These are phyloP conservation scores for Leptographium flavum DNA, from an alignment of 2,329 filamentous ascomycete genomes.

Conservation along the genomic window DNA sequence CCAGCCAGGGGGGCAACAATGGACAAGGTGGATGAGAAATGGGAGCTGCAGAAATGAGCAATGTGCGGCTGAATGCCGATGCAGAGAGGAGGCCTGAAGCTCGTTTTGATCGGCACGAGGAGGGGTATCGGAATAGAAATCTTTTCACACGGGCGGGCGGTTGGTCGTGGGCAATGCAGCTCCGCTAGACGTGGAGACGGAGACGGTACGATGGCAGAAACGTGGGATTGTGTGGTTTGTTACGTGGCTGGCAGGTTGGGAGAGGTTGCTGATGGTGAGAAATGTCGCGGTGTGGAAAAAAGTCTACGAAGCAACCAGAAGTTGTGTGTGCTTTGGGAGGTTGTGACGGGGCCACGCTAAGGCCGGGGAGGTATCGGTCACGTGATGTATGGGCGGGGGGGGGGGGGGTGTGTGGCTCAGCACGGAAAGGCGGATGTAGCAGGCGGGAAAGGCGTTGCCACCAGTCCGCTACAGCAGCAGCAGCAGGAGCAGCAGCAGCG, in stretches of 20 bases:
- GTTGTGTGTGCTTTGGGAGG: not conserved
- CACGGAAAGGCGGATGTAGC: not conserved
- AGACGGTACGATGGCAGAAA: not conserved
- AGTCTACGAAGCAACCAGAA: not conserved
- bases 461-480: too few species aligned
- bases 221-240: not conserved
- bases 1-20: not conserved
- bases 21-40: not conserved
- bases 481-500: too few species aligned
- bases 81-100: too few species aligned
- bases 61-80: too few species aligned
- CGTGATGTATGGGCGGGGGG: too few species aligned
- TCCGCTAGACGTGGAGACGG: too few species aligned
- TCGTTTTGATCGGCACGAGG: too few species aligned
- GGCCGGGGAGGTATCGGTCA: too few species aligned
- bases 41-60: too few species aligned
- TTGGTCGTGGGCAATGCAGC: too few species aligned
- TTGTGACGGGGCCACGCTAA: not conserved
- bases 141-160: too few species aligned
- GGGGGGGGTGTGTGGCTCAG: not conserved
- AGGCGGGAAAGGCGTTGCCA: not conserved
- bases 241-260: not conserved
- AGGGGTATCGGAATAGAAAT: too few species aligned
- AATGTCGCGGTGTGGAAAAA: not conserved
- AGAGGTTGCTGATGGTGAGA: not conserved